Percentiles rank a stretch among this genome's conserved stretches.
Evolutionary conservation across 2,329 filamentous ascomycete genomes (phyloP).

Genomic region (Fusarium domesticum): DNA sequence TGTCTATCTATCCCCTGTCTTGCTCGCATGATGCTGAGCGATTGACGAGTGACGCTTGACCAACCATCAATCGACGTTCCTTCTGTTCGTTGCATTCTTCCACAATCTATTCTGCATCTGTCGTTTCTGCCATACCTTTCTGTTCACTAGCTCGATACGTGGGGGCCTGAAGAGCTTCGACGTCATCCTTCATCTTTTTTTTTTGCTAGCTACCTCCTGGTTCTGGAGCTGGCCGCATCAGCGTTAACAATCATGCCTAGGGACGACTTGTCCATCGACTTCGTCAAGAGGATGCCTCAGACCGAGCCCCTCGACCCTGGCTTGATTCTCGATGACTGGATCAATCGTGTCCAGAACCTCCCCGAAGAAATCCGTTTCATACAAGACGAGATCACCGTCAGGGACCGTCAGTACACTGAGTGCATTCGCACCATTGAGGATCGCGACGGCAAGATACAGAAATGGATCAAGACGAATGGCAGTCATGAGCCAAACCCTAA

Average conservation of each 20-base stretch:
- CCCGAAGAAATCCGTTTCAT: slow-evolving; percentile 80
- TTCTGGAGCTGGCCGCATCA: too few relatives aligned
- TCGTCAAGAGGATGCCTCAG: slow-evolving; percentile 63
- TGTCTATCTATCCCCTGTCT: slow-evolving; percentile 7
- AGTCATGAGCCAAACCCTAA: slow-evolving; percentile 72
- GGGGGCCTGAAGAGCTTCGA: slow-evolving; percentile 19
- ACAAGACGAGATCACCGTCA: slow-evolving; percentile 78
- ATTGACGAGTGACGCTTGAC: too few relatives aligned
- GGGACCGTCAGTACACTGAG: slow-evolving; percentile 69
- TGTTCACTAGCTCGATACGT: too few relatives aligned
- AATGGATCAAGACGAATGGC: slow-evolving; percentile 75
- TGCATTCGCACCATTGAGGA: slow-evolving; percentile 67
- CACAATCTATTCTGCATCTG: slow-evolving; percentile 17
- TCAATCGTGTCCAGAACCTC: slow-evolving; percentile 71
- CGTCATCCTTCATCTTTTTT: slow-evolving; percentile 21
- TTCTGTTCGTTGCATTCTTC: slow-evolving; percentile 14
- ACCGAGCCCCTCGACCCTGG: slow-evolving; percentile 61
- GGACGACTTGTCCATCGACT: slow-evolving; percentile 70
- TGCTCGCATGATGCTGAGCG: too few relatives aligned
- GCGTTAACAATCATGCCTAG: slow-evolving; percentile 66
- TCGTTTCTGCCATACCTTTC: slow-evolving; percentile 8
- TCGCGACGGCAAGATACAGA: slow-evolving; percentile 72
- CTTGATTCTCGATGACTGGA: slow-evolving; percentile 75
- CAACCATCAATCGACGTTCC: slow-evolving; percentile 23
- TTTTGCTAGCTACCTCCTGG: slow-evolving; percentile 25